Evolutionary conservation across 1,284 basidiomycete species (phyloP).

Genomic region (Neotropicomus parvogracilis): DNA sequence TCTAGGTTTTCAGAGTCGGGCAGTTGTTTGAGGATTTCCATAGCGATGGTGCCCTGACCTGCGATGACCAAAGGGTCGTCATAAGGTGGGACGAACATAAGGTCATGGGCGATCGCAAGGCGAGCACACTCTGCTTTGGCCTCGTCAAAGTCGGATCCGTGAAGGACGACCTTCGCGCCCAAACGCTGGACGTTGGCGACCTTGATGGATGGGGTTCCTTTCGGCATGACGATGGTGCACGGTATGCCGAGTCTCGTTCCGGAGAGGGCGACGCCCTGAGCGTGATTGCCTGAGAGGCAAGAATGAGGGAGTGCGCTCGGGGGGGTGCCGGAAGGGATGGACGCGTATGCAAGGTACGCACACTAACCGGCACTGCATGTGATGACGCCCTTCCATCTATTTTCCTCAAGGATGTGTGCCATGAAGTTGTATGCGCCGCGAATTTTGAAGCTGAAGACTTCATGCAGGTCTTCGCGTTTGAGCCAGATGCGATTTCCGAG

Average conservation of each 20-base stretch:
- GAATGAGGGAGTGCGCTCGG: constrained; percentile 1
- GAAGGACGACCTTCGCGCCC: constrained; percentile 91
- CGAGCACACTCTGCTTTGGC: constrained; percentile 94
- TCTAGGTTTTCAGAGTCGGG: constrained; percentile 74
- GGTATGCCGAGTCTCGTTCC: constrained; percentile 84
- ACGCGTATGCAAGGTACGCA: constrained; percentile 39
- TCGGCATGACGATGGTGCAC: constrained; percentile 98
- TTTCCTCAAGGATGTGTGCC: constrained; percentile 83
- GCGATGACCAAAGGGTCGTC: constrained; percentile 97
- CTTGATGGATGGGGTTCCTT: constrained; percentile 95
- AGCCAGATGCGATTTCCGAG: constrained; percentile 93
- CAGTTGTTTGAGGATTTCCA: constrained; percentile 91
- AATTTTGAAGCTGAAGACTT: constrained; percentile 99
- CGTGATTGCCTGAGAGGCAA: constrained; percentile 82
- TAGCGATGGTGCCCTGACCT: constrained; percentile 92
- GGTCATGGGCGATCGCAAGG: constrained; percentile 71
- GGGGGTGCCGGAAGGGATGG: constrained; percentile 8
- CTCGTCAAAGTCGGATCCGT: constrained; percentile 93
- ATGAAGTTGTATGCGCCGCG: constrained; percentile 99
- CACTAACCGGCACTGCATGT: constrained; percentile 96
- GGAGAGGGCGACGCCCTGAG: constrained; percentile 96
- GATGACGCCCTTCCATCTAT: constrained; percentile 95
- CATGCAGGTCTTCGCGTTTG: constrained; percentile 93
- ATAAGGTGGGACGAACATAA: constrained; percentile 95
- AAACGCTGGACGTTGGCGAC: constrained; percentile 90